A percentile compares a stretch with the other conserved stretches of the same genome.
Conservation (phyloP, 2,329 filamentous ascomycete genomes). For the Stagonosporopsis vannaccii region DNA sequence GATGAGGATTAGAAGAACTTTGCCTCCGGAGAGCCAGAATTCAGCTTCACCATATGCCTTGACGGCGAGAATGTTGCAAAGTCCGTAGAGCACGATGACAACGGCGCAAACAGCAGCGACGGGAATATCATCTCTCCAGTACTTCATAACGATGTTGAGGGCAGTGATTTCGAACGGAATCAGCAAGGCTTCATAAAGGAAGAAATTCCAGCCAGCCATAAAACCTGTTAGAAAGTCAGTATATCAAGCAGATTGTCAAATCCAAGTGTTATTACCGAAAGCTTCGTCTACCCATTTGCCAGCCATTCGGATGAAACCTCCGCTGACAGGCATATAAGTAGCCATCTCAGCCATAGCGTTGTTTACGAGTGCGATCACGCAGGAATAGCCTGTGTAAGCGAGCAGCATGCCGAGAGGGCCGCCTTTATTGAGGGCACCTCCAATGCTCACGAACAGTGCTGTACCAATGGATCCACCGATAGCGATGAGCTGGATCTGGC, state of each 20-base stretch:
- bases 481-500: conserved; percentile 52
- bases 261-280: neutral
- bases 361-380: conserved; percentile 67
- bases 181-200: conserved; percentile 59
- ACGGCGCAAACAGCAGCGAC: conserved; percentile 51
- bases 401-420: conserved; percentile 64
- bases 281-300: conserved; percentile 13
- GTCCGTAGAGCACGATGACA: conserved; percentile 53
- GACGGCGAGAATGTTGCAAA: conserved; percentile 57
- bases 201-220: conserved; percentile 61
- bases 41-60: conserved; percentile 55
- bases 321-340: conserved; percentile 67
- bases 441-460: conserved; percentile 68
- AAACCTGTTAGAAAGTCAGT: conserved; percentile 52
- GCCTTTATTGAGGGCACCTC: conserved; percentile 60
- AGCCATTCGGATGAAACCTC: conserved; percentile 67
- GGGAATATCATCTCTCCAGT: conserved; percentile 57
- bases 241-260: neutral
- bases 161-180: conserved; percentile 62
- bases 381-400: conserved; percentile 64
- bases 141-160: conserved; percentile 49
- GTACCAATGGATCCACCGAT: conserved; percentile 53
- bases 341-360: conserved; percentile 72
- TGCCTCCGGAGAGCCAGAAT: conserved; percentile 56
- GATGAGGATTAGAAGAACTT: conserved; percentile 56